Percentiles rank a stretch among this genome's conserved stretches.
Conservation (phyloP, 768 basidiomycete species). For the Ephemerocybe angulata region DNA sequence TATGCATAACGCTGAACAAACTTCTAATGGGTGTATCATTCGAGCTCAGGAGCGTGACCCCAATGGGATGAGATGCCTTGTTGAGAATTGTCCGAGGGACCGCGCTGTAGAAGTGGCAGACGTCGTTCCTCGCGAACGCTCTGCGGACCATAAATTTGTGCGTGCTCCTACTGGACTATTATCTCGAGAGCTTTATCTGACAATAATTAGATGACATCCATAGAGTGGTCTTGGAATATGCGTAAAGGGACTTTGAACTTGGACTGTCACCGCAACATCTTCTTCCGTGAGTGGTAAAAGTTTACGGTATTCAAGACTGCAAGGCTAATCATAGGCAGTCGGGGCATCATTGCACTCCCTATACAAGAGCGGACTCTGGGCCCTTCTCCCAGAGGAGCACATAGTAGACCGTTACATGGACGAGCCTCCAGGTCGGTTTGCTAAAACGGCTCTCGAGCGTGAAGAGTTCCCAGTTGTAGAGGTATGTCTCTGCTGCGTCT, state of each 20-base stretch:
- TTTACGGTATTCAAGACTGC: neutral
- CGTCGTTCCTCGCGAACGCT: neutral
- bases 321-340: neutral
- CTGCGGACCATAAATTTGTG: neutral
- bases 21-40: no score
- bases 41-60: no score
- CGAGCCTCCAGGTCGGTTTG: neutral
- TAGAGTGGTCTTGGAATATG: constrained; percentile 10
- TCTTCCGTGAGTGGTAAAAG: constrained; percentile 1
- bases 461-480: neutral
- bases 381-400: constrained; percentile 1
- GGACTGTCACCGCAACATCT: constrained; percentile 9
- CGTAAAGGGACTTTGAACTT: constrained; percentile 5
- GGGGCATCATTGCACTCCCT: constrained; percentile 1
- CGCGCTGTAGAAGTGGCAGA: constrained; percentile 1
- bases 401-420: constrained; percentile 5
- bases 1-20: no score
- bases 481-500: neutral
- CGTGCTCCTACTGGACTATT: no score
- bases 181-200: no score
- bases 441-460: neutral
- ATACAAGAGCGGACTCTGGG: constrained; percentile 1
- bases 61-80: neutral
- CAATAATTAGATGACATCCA: neutral
- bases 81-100: constrained; percentile 3